Base-by-base conservation (phyloP, 2,329 filamentous ascomycete genomes). In the Elsinoe necatrix region DNA sequence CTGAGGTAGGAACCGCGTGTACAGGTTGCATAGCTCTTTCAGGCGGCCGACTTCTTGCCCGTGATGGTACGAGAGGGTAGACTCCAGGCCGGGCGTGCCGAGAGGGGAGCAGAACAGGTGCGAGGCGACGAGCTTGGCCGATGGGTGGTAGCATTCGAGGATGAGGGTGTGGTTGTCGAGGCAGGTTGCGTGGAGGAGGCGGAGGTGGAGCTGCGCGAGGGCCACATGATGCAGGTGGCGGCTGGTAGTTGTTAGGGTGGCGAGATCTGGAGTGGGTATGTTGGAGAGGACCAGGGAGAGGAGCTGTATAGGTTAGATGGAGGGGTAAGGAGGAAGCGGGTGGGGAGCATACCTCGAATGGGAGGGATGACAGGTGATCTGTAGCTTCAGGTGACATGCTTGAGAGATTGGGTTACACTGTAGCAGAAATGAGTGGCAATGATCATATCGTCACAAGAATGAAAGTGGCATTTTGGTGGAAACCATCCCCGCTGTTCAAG, bases 91-190 rank as follows among this genome's bases (percentile, higher is more conserved):
- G 61, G 83, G 75, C 1, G 84, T 89, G 27, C 80, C 81, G 9
- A 84, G 73, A 60, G 85, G 85, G 43, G 81, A 75, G 69, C 87
- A 91, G 66, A 80, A 79, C 11, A 89, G 76, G 56, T 83, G 83
- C 0, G 87, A 85, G 18, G 86, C 84, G 4, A 79, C 83, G 51
- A 86, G 75, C 68, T 84, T 85, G 21, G 79, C 82, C 60, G 77
- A 81, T 0, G 87, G 88, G 61, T 86, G 87, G 65, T 86, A 91
- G 68, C 86, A 89, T 72, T 92, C 87, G 41, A 95, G 80, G 35
- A 91, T 81, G 37, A 93, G 71, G 55, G 83, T 80, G 65, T 88
- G 81, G 35, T 82, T 78, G 35, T 78, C 71, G 6, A 85, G 71
- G 2, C 78, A 72, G 3, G 82, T 77, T 18, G 82, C 80, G 18